phyloP scores from a whole-genome alignment of 768 basidiomycete species.

The Tylopilus plumbeoviolaceoides region DNA sequence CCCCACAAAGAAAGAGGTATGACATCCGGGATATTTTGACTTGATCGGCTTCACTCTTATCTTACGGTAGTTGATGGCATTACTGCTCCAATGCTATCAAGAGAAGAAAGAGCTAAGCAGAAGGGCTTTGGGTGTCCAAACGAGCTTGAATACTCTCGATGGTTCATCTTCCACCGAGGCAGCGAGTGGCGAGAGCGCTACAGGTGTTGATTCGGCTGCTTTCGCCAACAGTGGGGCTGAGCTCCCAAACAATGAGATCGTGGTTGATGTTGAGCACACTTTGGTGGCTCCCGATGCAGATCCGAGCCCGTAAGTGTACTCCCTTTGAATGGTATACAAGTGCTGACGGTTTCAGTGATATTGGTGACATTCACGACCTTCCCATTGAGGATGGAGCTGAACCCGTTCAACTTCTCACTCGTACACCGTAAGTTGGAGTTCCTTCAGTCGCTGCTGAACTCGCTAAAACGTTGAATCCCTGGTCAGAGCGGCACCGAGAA shows the following conservation, averaged over 20 bases:
- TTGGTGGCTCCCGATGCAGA: neutral
- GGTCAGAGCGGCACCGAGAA: conserved; percentile 12
- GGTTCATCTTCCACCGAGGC: neutral
- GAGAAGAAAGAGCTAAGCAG: conserved; percentile 15
- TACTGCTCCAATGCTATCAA: conserved; percentile 24
- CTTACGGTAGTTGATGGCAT: conserved; percentile 18
- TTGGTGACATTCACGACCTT: neutral
- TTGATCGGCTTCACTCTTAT: neutral
- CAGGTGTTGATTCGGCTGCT: neutral
- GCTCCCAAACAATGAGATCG: neutral
- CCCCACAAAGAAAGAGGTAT: conserved; percentile 27
- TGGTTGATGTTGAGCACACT: neutral
- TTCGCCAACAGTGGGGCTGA: neutral
- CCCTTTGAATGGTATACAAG: neutral
- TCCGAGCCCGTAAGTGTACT: conserved; percentile 7
- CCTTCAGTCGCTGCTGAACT: neutral
- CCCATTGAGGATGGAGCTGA: neutral
- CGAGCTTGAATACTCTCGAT: conserved; percentile 8
- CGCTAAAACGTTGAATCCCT: neutral
- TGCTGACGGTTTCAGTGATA: neutral
- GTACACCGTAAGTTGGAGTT: conserved; percentile 19
- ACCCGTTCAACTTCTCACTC: neutral
- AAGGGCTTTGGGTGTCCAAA: conserved; percentile 21
- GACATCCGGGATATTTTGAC: neutral
- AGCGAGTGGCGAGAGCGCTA: neutral